These are phyloP conservation scores for Ogataea pilisensis DNA, from an alignment of 805 yeast genomes.

Conservation along the genomic window DNA sequence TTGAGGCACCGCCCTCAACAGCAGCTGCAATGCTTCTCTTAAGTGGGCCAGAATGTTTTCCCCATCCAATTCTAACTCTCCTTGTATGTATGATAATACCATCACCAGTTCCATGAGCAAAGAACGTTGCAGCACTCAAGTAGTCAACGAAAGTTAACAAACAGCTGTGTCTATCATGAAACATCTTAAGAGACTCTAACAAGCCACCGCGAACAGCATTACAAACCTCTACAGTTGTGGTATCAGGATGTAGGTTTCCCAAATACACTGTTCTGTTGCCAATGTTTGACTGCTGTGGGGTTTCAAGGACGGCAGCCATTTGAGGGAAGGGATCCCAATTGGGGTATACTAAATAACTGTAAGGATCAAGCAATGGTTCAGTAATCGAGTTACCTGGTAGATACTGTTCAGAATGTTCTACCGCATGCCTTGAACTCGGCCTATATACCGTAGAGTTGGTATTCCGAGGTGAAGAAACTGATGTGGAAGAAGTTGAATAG, in stretches of 20 bases:
- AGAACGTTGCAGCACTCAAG: constrained; percentile 61
- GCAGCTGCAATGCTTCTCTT: constrained; percentile 53
- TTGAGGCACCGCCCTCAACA: constrained; percentile 65
- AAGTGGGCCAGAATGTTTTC: constrained; percentile 61
- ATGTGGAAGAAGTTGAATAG: constrained; percentile 26
- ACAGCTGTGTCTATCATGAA: constrained; percentile 52
- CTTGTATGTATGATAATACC: constrained; percentile 59
- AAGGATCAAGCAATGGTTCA: constrained; percentile 10
- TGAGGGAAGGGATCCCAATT: not conserved
- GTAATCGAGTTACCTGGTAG: not conserved
- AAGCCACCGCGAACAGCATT: constrained; percentile 77
- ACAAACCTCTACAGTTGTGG: constrained; percentile 69
- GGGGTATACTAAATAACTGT: constrained; percentile 8
- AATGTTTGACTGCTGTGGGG: constrained; percentile 8
- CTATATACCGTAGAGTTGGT: constrained; percentile 9
- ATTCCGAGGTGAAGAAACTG: constrained; percentile 23
- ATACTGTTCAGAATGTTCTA: not conserved
- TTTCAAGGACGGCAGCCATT: not conserved
- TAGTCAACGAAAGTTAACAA: constrained; percentile 69
- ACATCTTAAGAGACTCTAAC: constrained; percentile 51
- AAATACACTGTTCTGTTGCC: constrained; percentile 68
- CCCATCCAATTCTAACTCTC: constrained; percentile 69
- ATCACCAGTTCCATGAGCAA: constrained; percentile 44
- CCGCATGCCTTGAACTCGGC: constrained; percentile 4
- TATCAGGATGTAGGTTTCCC: constrained; percentile 60